Evolutionary conservation across 257 asterid genomes (phyloP), one percentile per base, ranked within the genome.

Genomic region (Phtheirospermum japonicum): DNA sequence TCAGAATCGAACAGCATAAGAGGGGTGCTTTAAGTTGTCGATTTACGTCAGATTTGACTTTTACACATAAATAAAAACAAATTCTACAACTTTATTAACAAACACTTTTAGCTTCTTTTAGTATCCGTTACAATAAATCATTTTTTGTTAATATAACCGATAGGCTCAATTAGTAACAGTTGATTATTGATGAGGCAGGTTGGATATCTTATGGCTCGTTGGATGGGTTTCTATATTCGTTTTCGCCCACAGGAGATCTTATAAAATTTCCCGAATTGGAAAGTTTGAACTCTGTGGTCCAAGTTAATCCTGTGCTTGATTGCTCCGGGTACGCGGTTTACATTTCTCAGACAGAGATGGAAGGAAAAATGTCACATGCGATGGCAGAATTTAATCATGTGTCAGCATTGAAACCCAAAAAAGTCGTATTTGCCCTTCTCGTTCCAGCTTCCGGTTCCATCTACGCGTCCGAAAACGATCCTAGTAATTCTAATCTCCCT

Each of bases 181-280:
- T 64, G 59, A 23, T 61, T 23, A 23, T 23, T 67, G 73, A 65
- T 73, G 74, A 63, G 53, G 64, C 83, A 93, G 96, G 99, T 45
- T 93, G 99, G 99, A 78, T 93, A 79, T 87, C 95, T 30, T 72
- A 81, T 57, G 97, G 99, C 34, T 93, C 99, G 6, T 69, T 89
- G 82, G 96, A 93, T 42, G 96, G 99, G 18, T 83, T 64, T 70
- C 83, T 93, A 23, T 93, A 93, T 65, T 93, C 96, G 4, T 89
- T 87, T 80, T 93, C 99, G 1, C 92, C 85, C 4, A 54, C 73
- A 3, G 97, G 99, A 43, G 76, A 31, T 59, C 77, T 75, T 42
- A 80, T 59, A 53, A 93, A 76, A 65, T 87, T 85, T 67, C 91
- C 96, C 10, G 63, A 59, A 66, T 75, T 59, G 0, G 77, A 70